Percentiles rank a stretch among this genome's conserved stretches.
Conservation (phyloP, 2,329 filamentous ascomycete genomes). For the Colletotrichum cuscutae region DNA sequence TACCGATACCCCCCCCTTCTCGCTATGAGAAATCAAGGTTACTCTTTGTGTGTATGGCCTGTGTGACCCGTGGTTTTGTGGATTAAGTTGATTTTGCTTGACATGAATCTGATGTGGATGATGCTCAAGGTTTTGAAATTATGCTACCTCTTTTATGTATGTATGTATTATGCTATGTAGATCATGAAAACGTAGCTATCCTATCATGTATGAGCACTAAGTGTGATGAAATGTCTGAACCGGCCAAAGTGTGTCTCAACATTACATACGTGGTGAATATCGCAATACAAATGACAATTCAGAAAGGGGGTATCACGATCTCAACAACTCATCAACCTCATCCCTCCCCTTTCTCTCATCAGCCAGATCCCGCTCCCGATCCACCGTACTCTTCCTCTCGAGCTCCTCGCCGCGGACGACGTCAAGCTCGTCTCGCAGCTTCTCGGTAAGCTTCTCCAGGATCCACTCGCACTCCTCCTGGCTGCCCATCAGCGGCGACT, state of each 20-base stretch:
- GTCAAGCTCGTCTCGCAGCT: constrained; percentile 66
- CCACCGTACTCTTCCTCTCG: constrained; percentile 35
- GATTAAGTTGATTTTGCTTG: neutral
- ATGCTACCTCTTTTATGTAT: neutral
- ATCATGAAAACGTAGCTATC: too few relatives aligned
- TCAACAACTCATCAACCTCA: neutral
- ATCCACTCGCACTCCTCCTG: constrained; percentile 80
- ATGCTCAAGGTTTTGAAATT: neutral
- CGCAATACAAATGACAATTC: neutral
- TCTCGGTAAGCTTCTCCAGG: constrained; percentile 69
- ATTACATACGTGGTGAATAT: too few relatives aligned
- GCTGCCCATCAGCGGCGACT: constrained; percentile 75
- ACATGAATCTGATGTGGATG: neutral
- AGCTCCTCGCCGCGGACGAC: constrained; percentile 32
- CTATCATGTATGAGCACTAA: too few relatives aligned
- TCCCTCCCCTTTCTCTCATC: constrained; percentile 35
- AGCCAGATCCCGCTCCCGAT: constrained; percentile 60
- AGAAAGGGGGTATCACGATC: constrained; percentile 8
- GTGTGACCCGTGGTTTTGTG: neutral
- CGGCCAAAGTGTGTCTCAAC: too few relatives aligned
- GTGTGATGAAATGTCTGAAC: too few relatives aligned
- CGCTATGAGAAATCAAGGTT: neutral
- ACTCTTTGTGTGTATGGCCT: neutral
- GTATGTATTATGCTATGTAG: neutral
- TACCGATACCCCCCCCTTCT: constrained; percentile 12